These are phyloP conservation scores for Mortierella sp. DNA, from an alignment of 371 early-diverging fungal species.

Conservation along the genomic window DNA sequence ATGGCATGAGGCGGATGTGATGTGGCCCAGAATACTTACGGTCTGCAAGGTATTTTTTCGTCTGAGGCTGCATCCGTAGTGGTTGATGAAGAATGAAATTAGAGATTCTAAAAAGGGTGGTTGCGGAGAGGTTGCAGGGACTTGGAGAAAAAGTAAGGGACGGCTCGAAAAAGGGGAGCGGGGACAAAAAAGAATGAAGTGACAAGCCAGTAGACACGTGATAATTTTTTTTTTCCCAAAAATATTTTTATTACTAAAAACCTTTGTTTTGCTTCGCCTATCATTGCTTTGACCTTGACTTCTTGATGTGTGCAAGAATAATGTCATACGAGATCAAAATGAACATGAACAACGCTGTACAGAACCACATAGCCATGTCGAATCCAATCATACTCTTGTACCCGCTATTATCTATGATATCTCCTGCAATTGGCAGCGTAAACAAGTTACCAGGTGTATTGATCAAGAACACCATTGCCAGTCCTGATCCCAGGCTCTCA, in stretches of 20 bases:
- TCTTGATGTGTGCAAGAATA: background rate
- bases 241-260: background rate
- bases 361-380: constrained; percentile 43
- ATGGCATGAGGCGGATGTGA: no score
- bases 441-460: constrained; percentile 71
- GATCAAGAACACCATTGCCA: constrained; percentile 68
- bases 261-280: background rate
- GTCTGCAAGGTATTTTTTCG: constrained; percentile 76
- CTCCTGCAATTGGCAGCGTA: constrained; percentile 71
- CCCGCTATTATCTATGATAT: constrained; percentile 57
- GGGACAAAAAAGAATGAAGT: background rate
- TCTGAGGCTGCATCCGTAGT: constrained; percentile 64
- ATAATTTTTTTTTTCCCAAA: background rate
- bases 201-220: background rate
- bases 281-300: background rate
- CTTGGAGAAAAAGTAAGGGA: background rate
- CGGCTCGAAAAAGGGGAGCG: background rate
- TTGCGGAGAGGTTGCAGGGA: background rate
- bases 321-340: constrained; percentile 43
- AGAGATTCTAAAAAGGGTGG: background rate
- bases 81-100: background rate
- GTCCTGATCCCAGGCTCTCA: constrained; percentile 64
- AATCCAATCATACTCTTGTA: constrained; percentile 56
- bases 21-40: constrained; percentile 62
- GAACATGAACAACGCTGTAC: constrained; percentile 14